A percentile compares a stretch with the other conserved stretches of the same genome.
These are phyloP conservation scores for Sugiyamaella pinicola DNA, from an alignment of 1,139 yeast genomes.

Conservation along the genomic window DNA sequence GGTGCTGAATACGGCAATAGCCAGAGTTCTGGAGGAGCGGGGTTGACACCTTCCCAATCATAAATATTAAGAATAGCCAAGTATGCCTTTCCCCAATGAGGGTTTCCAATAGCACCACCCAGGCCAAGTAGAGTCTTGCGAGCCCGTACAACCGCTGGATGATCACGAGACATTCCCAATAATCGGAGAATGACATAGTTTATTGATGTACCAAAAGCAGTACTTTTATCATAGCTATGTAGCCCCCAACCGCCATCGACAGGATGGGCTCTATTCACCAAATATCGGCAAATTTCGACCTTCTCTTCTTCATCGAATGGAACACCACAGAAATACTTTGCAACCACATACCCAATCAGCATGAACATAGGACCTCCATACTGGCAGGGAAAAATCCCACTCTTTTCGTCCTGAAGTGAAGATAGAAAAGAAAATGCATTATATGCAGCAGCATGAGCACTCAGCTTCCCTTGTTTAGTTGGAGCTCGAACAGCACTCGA, in stretches of 20 bases:
- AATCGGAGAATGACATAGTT: constrained; percentile 80
- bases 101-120: constrained; percentile 89
- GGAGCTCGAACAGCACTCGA: constrained; percentile 32
- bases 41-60: constrained; percentile 96
- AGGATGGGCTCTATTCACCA: constrained; percentile 89
- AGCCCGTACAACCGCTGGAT: constrained; percentile 81
- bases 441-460: constrained; percentile 65
- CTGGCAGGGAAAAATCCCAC: constrained; percentile 88
- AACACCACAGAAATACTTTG: constrained; percentile 68
- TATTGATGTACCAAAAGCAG: constrained; percentile 91
- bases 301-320: constrained; percentile 68
- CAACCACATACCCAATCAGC: constrained; percentile 84
- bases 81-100: constrained; percentile 99
- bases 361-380: constrained; percentile 98
- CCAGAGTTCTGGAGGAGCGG: constrained; percentile 98
- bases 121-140: constrained; percentile 65
- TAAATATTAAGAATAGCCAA: constrained; percentile 76
- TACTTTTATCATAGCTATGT: constrained; percentile 86
- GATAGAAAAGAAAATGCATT: constrained; percentile 76
- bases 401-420: constrained; percentile 65
- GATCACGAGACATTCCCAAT: constrained; percentile 71
- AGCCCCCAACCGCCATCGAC: constrained; percentile 99
- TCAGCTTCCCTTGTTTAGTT: constrained; percentile 17
- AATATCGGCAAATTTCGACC: constrained; percentile 74
- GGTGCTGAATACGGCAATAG: constrained; percentile 78